phyloP scores from a whole-genome alignment of 805 yeast genomes.

The Metschnikowia proteae region DNA sequence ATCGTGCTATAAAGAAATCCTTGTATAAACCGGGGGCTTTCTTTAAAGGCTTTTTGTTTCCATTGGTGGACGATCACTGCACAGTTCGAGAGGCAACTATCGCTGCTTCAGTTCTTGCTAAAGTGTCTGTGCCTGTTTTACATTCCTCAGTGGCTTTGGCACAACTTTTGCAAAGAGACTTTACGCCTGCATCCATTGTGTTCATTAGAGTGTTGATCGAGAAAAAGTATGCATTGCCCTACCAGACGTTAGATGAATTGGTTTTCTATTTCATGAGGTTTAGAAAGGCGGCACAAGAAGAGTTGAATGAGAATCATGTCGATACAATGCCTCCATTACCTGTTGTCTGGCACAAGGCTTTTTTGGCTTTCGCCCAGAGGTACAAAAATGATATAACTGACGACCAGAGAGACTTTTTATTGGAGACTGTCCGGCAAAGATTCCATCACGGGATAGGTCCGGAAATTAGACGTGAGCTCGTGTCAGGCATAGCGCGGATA shows the following conservation, averaged over 20 bases:
- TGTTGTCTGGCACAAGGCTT: slow-evolving; percentile 96
- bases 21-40: slow-evolving; percentile 97
- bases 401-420: slow-evolving; percentile 90
- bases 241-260: slow-evolving; percentile 90
- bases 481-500: slow-evolving; percentile 77
- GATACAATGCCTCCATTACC: slow-evolving; percentile 64
- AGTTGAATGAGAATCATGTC: slow-evolving; percentile 29
- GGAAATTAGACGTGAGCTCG: slow-evolving; percentile 87
- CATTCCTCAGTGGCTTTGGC: slow-evolving; percentile 96
- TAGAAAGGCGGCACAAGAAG: slow-evolving; percentile 55
- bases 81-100: slow-evolving; percentile 91
- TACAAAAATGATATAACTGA: slow-evolving; percentile 98
- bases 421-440: slow-evolving; percentile 88
- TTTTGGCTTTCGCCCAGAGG: slow-evolving; percentile 89
- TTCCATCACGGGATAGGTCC: slow-evolving; percentile 87
- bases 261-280: slow-evolving; percentile 94
- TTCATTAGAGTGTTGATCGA: slow-evolving; percentile 87
- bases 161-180: slow-evolving; percentile 74
- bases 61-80: slow-evolving; percentile 84
- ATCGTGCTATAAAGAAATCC: slow-evolving; percentile 87
- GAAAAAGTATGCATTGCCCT: slow-evolving; percentile 94
- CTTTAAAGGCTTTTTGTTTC: slow-evolving; percentile 93
- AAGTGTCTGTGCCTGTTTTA: slow-evolving; percentile 87
- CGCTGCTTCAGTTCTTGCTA: slow-evolving; percentile 85
- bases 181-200: slow-evolving; percentile 83